Evolutionary conservation across 2,329 filamentous ascomycete species (phyloP).

Genomic region (Stemphylium lycopersici): DNA sequence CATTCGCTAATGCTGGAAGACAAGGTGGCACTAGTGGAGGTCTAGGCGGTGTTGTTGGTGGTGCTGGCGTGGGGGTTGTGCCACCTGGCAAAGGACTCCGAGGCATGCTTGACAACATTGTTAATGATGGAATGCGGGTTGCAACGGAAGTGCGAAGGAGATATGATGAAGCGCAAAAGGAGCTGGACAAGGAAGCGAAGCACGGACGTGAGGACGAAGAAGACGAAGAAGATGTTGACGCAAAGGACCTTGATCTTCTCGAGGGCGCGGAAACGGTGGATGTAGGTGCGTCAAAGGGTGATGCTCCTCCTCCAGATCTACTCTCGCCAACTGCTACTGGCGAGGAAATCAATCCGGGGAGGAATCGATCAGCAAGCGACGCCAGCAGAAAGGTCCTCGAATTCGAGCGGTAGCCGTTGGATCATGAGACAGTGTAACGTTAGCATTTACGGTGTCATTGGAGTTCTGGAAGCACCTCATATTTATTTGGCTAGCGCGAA

Average conservation of each 20-base stretch:
- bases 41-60: constrained; percentile 53
- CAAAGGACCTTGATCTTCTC: constrained; percentile 54
- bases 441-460: constrained; percentile 4
- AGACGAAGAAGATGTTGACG: constrained; percentile 66
- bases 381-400: constrained; percentile 46
- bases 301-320: constrained; percentile 20
- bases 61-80: constrained; percentile 59
- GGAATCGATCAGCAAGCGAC: constrained; percentile 42
- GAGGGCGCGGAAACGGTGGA: constrained; percentile 58
- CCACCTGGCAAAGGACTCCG: constrained; percentile 76
- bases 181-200: constrained; percentile 79
- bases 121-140: constrained; percentile 95
- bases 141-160: constrained; percentile 88
- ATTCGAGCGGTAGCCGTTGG: constrained; percentile 42
- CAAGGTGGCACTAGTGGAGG: constrained; percentile 51
- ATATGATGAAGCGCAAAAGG: constrained; percentile 94
- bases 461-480: constrained; percentile 4
- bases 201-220: constrained; percentile 63
- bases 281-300: constrained; percentile 41
- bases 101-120: constrained; percentile 95
- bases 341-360: constrained; percentile 35
- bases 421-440: neutral
- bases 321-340: constrained; percentile 26
- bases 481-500: neutral
- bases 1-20: constrained; percentile 73